These are phyloP conservation scores for Monosporascus sp. DNA, from an alignment of 2,329 filamentous ascomycete genomes.

Conservation along the genomic window DNA sequence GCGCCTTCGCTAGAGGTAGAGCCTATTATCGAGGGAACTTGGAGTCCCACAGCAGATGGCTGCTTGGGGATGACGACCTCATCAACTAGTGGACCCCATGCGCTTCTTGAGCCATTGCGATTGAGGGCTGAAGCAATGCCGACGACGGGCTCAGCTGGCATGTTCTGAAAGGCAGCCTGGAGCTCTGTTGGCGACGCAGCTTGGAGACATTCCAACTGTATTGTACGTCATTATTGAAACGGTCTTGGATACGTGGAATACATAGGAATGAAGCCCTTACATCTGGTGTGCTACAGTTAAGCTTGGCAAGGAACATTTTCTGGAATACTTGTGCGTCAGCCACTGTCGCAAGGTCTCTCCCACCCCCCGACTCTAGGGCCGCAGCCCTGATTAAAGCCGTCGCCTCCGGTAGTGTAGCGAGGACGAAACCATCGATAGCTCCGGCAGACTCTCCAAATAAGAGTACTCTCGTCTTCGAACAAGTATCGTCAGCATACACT, in stretches of 20 bases:
- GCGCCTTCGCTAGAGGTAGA: constrained; percentile 17
- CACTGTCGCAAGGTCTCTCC: constrained; percentile 13
- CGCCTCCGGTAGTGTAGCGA: constrained; percentile 22
- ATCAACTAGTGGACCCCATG: constrained; percentile 18
- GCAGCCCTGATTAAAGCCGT: constrained; percentile 15
- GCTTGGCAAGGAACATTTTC: constrained; percentile 8
- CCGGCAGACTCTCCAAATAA: constrained; percentile 25
- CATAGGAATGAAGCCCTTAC: constrained; percentile 7
- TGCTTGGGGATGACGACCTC: constrained; percentile 18
- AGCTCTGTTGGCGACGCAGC: constrained; percentile 5
- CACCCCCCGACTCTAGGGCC: constrained; percentile 21
- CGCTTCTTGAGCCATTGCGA: constrained; percentile 10
- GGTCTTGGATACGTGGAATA: neutral
- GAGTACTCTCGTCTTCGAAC: constrained; percentile 16
- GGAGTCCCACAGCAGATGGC: constrained; percentile 17
- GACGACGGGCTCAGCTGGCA: constrained; percentile 6
- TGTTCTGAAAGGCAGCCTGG: constrained; percentile 4
- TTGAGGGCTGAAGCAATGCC: constrained; percentile 9
- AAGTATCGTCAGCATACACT: neutral
- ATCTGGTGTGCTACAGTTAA: constrained; percentile 19
- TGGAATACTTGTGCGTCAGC: constrained; percentile 13
- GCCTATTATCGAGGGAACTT: constrained; percentile 24
- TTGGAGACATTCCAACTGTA: constrained; percentile 13
- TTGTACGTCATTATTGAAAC: neutral
- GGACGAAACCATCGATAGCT: constrained; percentile 15